Evolutionary conservation across 306 rosid genomes (phyloP).

Genomic region (Dalbergia oliveri): DNA sequence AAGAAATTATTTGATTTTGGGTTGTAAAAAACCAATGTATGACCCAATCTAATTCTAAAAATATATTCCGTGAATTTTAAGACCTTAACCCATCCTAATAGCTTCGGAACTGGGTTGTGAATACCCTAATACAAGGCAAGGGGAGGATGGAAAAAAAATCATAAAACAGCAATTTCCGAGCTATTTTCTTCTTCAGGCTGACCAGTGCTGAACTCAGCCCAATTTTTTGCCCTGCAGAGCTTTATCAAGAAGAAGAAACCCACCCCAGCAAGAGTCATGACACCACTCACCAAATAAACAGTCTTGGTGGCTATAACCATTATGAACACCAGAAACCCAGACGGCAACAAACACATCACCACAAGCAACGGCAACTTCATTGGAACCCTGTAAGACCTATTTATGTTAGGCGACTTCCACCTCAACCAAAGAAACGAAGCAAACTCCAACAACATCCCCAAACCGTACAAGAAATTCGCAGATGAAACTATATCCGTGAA

Average conservation of each 20-base stretch:
- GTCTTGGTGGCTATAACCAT: conserved; percentile 57
- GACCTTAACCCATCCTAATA: no score
- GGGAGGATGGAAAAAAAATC: not conserved
- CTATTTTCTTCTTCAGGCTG: not conserved
- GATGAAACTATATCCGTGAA: conserved; percentile 51
- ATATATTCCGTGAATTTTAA: no score
- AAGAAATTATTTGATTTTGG: no score
- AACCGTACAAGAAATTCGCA: conserved; percentile 65
- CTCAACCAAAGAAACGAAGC: conserved; percentile 67
- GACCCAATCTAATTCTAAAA: no score
- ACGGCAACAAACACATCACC: conserved; percentile 63
- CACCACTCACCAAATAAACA: conserved; percentile 57
- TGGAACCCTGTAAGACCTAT: conserved; percentile 66
- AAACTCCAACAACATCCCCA: conserved; percentile 71
- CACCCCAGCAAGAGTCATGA: conserved; percentile 60
- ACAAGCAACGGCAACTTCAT: conserved; percentile 49
- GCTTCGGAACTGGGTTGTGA: no score
- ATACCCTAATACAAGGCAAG: no score
- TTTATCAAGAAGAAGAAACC: conserved; percentile 53
- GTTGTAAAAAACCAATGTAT: no score
- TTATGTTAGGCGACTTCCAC: conserved; percentile 50
- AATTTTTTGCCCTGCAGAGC: conserved; percentile 47
- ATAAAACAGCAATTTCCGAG: not conserved
- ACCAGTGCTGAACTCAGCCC: conserved; percentile 15
- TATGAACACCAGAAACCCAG: conserved; percentile 56